A percentile compares a stretch with the other conserved stretches of the same genome.
Conservation (phyloP, 108 stramenopile species). For the Ochromonas danica region DNA sequence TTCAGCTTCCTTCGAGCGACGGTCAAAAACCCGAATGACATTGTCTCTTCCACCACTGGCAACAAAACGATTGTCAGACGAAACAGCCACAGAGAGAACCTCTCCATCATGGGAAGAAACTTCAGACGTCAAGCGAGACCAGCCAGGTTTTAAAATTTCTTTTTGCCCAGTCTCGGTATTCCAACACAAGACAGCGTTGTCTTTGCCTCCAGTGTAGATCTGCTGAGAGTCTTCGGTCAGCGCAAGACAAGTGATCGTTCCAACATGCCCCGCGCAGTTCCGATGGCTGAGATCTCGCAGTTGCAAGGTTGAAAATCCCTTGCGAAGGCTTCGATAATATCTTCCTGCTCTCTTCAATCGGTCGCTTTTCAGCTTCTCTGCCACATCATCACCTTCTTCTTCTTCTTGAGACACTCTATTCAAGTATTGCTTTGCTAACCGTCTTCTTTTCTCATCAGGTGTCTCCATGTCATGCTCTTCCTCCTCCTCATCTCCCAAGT, state of each 20-base stretch:
- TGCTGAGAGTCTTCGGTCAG: conserved; percentile 62
- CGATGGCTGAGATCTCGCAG: neutral
- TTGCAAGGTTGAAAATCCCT: conserved; percentile 31
- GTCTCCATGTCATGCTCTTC: conserved; percentile 51
- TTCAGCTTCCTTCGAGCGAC: conserved; percentile 58
- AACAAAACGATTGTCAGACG: conserved; percentile 84
- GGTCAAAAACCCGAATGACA: conserved; percentile 73
- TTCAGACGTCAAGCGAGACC: conserved; percentile 33
- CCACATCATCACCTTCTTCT: conserved; percentile 44
- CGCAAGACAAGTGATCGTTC: conserved; percentile 73
- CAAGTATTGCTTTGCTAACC: conserved; percentile 58
- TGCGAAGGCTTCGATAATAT: conserved; percentile 34
- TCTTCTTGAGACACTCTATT: conserved; percentile 43
- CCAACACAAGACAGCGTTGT: conserved; percentile 83
- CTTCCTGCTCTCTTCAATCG: neutral
- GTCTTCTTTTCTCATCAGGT: conserved; percentile 57
- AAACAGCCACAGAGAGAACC: conserved; percentile 81
- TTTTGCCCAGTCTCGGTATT: conserved; percentile 73
- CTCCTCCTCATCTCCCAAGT: neutral
- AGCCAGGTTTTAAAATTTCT: conserved; percentile 34
- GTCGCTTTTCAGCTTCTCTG: neutral
- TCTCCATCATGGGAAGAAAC: conserved; percentile 60
- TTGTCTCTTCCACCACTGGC: conserved; percentile 84
- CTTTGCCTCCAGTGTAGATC: conserved; percentile 82
- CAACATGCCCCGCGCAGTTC: conserved; percentile 43